Evolutionary conservation across 2,329 filamentous ascomycete species (phyloP).

Genomic region (Curvularia spicifera): DNA sequence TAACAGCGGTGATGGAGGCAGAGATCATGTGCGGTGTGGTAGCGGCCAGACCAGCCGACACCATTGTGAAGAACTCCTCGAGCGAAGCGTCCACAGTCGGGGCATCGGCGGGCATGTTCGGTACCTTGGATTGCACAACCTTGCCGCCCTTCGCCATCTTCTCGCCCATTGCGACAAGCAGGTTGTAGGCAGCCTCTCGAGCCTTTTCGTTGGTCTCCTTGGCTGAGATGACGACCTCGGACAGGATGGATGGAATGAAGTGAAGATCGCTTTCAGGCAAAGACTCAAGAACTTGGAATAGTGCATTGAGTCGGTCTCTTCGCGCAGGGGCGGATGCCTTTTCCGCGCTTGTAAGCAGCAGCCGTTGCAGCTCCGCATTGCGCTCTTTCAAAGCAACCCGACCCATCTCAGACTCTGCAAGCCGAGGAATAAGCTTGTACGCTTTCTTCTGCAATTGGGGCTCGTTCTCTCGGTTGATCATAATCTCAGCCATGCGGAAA

Average conservation of each 20-base stretch:
- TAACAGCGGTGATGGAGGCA: constrained; percentile 92
- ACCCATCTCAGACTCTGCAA: constrained; percentile 81
- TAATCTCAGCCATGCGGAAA: constrained; percentile 83
- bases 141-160: constrained; percentile 76
- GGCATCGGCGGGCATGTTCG: constrained; percentile 83
- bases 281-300: constrained; percentile 79
- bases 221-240: constrained; percentile 93
- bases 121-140: constrained; percentile 85
- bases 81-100: constrained; percentile 79
- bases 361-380: constrained; percentile 77
- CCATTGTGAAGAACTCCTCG: constrained; percentile 98
- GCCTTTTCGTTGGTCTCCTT: constrained; percentile 98
- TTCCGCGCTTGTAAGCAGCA: constrained; percentile 79
- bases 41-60: constrained; percentile 91
- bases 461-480: constrained; percentile 81
- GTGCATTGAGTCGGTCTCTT: constrained; percentile 82
- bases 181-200: constrained; percentile 84
- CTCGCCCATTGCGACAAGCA: constrained; percentile 86
- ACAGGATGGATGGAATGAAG: constrained; percentile 89
- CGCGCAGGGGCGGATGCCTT: constrained; percentile 87
- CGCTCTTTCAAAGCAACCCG: constrained; percentile 77
- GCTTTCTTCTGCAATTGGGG: constrained; percentile 98
- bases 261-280: constrained; percentile 80
- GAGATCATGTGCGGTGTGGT: constrained; percentile 97
- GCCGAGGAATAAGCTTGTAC: constrained; percentile 93